Evolutionary conservation across 75 land plant genomes (phyloP), one percentile per base, ranked within the genome.

Genomic region (Ceratopteris richardii): DNA sequence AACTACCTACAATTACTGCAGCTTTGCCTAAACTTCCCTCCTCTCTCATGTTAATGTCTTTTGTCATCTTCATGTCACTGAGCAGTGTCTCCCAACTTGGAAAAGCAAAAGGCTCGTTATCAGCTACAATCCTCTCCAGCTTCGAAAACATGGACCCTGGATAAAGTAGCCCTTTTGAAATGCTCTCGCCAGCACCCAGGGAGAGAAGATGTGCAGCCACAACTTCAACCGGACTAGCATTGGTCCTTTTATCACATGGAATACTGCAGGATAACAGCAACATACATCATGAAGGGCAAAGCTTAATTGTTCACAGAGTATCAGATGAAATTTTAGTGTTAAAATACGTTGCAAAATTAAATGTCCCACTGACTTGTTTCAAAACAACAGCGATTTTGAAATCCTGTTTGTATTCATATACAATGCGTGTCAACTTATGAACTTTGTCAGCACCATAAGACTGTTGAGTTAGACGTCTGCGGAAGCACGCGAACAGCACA

Each of bases 191-290:
- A 50, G 19, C 52, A 1, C 54, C 63, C 24, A 26, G 21, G 22
- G 65, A 31, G 17, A 67, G 29, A 2, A 67, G 50, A 39, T 61
- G 41, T 19, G 37, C 55, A n/a, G 70, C 57, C 0, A 61, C 64
- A 62, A 67, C 70, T 39, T 67, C 70, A 3, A 60, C 20, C 1
- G 70, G 70, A 43, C 56, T 67, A 44, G 70, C 60, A 22, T 65
- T 60, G 19, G 31, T 50, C 18, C 70, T 65, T 44, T 67, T 67
- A 12, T 40, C 51, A 39, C 70, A 67, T 31, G 70, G 70, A 26
- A 52, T 63, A 61, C 70, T 67, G 56, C 64, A 24, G 46, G 31
- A 36, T 11, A 25, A 25, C 26, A 62, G 29, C n/a, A n/a, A n/a
- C n/a, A n/a, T n/a, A n/a, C n/a, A n/a, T n/a, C n/a, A n/a, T n/a